Evolutionary conservation across 2,329 filamentous ascomycete genomes (phyloP).

Genomic region (Paracamarosporium sp.): DNA sequence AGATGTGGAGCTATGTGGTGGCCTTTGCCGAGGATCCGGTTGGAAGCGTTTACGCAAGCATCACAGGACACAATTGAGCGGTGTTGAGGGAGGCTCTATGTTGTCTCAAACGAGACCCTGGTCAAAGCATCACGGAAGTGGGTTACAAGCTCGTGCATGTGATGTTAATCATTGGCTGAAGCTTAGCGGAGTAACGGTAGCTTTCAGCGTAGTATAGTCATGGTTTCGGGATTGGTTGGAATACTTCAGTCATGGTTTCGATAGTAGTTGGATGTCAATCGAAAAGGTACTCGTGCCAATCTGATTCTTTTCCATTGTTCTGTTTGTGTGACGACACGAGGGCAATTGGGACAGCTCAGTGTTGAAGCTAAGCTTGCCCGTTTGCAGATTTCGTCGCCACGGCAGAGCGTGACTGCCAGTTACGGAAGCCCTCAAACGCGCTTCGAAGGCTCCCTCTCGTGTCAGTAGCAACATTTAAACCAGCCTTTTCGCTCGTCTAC

Average conservation of each 20-base stretch:
- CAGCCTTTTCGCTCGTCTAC: no score
- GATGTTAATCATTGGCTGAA: no score
- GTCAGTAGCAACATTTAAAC: no score
- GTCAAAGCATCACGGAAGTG: neutral
- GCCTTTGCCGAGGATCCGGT: neutral
- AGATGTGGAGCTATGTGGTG: neutral
- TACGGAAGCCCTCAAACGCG: neutral
- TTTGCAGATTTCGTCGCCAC: neutral
- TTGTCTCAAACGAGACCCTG: neutral
- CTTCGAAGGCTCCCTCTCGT: neutral
- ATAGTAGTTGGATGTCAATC: no score
- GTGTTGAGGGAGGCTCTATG: neutral
- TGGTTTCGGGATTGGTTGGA: no score
- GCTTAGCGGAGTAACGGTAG: no score
- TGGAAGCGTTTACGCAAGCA: neutral
- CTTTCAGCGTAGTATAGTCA: no score
- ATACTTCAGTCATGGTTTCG: no score
- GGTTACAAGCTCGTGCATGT: no score
- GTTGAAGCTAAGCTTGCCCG: neutral
- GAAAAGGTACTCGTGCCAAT: neutral
- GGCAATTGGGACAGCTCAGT: neutral
- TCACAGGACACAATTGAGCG: neutral
- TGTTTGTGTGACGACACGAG: no score
- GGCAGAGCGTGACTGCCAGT: no score
- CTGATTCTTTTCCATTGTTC: neutral